phyloP scores from a whole-genome alignment of 129 eudicot species.

The Helianthus tuberosus region DNA sequence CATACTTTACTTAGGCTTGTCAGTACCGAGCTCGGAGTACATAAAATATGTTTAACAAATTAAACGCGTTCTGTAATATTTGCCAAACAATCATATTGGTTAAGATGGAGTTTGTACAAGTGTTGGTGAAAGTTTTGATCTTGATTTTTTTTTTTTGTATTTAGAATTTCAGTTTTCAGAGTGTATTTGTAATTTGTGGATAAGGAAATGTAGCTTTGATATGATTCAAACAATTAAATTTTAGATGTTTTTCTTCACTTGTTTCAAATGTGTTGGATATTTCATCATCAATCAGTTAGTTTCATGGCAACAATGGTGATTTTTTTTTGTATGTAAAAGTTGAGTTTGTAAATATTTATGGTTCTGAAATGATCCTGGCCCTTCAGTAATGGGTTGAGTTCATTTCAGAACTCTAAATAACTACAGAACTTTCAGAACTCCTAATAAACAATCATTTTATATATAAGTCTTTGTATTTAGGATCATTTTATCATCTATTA shows the following conservation, averaged over 20 bases:
- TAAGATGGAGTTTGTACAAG: slow-evolving; percentile 27
- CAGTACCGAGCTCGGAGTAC: slow-evolving; percentile 61
- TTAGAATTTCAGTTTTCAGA: slow-evolving; percentile 6
- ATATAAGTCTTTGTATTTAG: too few species aligned
- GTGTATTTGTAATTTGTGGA: slow-evolving; percentile 24
- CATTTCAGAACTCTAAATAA: too few species aligned
- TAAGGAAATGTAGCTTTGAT: slow-evolving; percentile 18
- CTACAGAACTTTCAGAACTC: too few species aligned
- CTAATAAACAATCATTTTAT: too few species aligned
- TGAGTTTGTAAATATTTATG: not conserved
- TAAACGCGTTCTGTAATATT: slow-evolving; percentile 2
- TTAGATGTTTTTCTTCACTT: not conserved
- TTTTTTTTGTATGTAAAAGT: not conserved
- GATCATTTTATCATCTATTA: too few species aligned
- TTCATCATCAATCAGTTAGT: not conserved
- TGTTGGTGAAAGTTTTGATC: slow-evolving; percentile 28
- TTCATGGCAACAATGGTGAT: not conserved
- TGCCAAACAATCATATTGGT: slow-evolving; percentile 8
- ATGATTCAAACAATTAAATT: not conserved
- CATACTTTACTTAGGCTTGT: slow-evolving; percentile 75
- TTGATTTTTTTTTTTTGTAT: slow-evolving; percentile 21
- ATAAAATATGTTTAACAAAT: slow-evolving; percentile 38
- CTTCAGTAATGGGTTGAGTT: too few species aligned
- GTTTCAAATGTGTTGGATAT: slow-evolving; percentile 2
- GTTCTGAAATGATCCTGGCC: too few species aligned